phyloP scores from a whole-genome alignment of 441 rosid genomes.

The Eruca vesicaria region DNA sequence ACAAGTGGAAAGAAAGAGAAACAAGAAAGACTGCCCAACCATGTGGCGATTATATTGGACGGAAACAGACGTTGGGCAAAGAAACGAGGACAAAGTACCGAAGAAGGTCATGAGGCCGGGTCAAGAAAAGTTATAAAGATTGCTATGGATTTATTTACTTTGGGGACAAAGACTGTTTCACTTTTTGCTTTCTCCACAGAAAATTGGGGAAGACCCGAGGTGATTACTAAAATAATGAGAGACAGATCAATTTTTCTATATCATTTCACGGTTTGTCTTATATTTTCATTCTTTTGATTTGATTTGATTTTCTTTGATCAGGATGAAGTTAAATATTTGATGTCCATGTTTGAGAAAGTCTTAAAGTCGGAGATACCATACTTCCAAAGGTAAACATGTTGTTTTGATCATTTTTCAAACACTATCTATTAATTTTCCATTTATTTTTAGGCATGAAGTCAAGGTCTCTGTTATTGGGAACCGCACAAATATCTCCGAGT shows the following conservation, averaged over 20 bases:
- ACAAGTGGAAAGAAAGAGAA: no score
- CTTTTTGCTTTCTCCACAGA: neutral
- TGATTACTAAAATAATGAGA: neutral
- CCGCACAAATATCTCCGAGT: neutral
- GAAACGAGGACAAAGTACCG: no score
- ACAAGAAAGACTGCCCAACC: no score
- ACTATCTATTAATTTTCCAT: neutral
- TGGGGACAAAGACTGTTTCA: neutral
- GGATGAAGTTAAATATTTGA: no score
- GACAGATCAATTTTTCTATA: neutral
- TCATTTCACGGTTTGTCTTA: no score
- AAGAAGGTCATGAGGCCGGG: conserved; percentile 31
- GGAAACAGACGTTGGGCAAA: neutral
- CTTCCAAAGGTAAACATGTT: no score
- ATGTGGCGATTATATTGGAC: neutral
- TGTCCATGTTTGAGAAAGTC: no score
- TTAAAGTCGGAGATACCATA: no score
- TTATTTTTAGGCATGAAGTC: neutral
- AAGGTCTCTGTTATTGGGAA: neutral
- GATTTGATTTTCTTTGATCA: no score
- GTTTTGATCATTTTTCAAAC: no score
- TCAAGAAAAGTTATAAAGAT: neutral
- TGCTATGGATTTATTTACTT: neutral
- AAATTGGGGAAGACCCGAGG: neutral
- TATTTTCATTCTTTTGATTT: neutral